phyloP scores from a whole-genome alignment of 2,329 filamentous ascomycete species.

The Xylaria sp. region DNA sequence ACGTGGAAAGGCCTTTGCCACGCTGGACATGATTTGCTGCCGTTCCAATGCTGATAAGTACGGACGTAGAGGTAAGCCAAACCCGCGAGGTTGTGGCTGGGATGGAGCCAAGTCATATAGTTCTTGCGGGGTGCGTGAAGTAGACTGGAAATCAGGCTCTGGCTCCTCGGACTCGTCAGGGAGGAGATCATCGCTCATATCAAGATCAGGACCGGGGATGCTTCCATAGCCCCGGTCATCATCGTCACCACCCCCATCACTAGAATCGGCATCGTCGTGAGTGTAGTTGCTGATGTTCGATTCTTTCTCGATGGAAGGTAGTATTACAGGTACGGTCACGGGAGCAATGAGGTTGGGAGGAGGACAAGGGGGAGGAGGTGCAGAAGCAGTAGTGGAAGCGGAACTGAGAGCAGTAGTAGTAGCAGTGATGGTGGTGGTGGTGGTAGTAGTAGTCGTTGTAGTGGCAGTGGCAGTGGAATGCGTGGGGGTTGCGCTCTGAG shows the following conservation, averaged over 20 bases:
- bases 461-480: neutral
- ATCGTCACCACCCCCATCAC: neutral
- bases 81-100: slow-evolving; percentile 38
- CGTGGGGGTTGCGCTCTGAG: neutral
- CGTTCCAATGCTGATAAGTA: slow-evolving; percentile 43
- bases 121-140: slow-evolving; percentile 32
- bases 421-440: too few relatives aligned
- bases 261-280: neutral
- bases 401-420: neutral
- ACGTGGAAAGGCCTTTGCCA: slow-evolving; percentile 25
- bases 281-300: neutral
- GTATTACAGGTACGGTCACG: slow-evolving; percentile 18
- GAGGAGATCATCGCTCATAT: neutral
- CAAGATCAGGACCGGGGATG: too few relatives aligned
- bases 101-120: slow-evolving; percentile 36
- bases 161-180: neutral
- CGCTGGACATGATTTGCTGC: slow-evolving; percentile 36
- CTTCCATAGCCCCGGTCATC: neutral
- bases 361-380: neutral
- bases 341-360: neutral
- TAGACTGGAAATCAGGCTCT: slow-evolving; percentile 2
- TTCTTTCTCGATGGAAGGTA: slow-evolving; percentile 44
- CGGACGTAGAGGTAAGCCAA: slow-evolving; percentile 41
- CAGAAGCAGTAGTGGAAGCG: neutral
- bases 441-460: too few relatives aligned